Evolutionary conservation across 345 rosid genomes (phyloP), one percentile per base, ranked within the genome.

Genomic region (Turritis glabra): DNA sequence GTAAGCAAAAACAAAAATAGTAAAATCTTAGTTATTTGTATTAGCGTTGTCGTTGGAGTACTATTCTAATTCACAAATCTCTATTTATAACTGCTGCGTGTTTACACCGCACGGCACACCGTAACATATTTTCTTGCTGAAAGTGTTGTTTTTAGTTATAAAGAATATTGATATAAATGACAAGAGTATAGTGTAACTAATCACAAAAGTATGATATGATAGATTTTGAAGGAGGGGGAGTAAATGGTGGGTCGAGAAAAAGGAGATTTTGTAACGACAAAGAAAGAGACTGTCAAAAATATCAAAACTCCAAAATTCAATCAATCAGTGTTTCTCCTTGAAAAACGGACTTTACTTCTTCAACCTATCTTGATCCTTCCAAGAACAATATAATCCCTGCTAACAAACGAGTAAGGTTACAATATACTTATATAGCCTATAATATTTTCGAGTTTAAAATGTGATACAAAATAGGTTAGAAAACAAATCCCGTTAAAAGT

Each of bases 401-500:
- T 30, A n/a, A 1, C 11, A 35, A 19, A 0, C 1, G 8, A 23
- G 33, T 25, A 21, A 37, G 17, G 10, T 35, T 18, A 10, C 15
- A 9, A 21, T 6, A 23, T 11, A 9, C 5, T 19, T 15, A 48
- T 48, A 48, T 19, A 8, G 5, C 4, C 2, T 35, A 9, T 37
- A 10, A n/a, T n/a, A n/a, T 13, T 43, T 18, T 54, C 2, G 43
- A 33, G 33, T 15, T 21, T 3, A 58, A 57, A 46, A 15, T 15
- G 21, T 32, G 56, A 29, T 10, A 19, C 3, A 54, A 73, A 54
- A 32, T 13, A 33, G 50, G 64, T 32, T n/a, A 7, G 8, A 30
- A 55, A 65, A 32, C 66, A 56, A 64, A 74, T 64, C 77, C 57
- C 72, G 78, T 67, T 69, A 69, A 77, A 77, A 77, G 80, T 46